Conservation (phyloP, 495 filamentous ascomycete genomes). For the Penicillium fimorum region DNA sequence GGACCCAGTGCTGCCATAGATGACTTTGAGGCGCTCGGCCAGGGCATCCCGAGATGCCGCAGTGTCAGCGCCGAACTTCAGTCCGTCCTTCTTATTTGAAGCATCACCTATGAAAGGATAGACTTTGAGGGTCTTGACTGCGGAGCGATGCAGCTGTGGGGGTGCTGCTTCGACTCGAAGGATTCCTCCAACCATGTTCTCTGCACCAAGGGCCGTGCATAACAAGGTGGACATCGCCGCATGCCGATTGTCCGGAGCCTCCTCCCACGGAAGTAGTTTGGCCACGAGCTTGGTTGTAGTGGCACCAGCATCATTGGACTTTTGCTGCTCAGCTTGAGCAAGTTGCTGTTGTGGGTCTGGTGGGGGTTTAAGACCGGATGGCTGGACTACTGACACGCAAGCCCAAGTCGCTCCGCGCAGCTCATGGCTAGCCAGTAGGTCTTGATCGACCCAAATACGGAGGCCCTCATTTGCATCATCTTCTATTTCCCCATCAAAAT, state of each 20-base stretch:
- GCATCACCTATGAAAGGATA: conserved; percentile 67
- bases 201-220: conserved; percentile 65
- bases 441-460: conserved; percentile 79
- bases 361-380: conserved; percentile 72
- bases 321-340: conserved; percentile 54
- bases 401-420: conserved; percentile 73
- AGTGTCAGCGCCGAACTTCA: conserved; percentile 88
- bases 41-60: conserved; percentile 71
- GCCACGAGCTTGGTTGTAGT: conserved; percentile 72
- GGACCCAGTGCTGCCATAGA: conserved; percentile 40
- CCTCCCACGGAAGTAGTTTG: conserved; percentile 72
- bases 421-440: conserved; percentile 63
- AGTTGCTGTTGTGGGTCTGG: conserved; percentile 71
- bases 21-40: conserved; percentile 50
- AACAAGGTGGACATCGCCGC: conserved; percentile 73
- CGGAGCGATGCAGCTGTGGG: conserved; percentile 52
- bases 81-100: conserved; percentile 54
- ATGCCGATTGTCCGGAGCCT: conserved; percentile 78
- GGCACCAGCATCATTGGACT: conserved; percentile 55
- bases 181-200: conserved; percentile 80
- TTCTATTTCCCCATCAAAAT: conserved; percentile 63
- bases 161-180: conserved; percentile 78
- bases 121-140: conserved; percentile 61
- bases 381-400: conserved; percentile 73
- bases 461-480: conserved; percentile 59